Percentiles rank a stretch among this genome's conserved stretches.
Conservation (phyloP, 441 rosid species). For the Adansonia madagascariensis region DNA sequence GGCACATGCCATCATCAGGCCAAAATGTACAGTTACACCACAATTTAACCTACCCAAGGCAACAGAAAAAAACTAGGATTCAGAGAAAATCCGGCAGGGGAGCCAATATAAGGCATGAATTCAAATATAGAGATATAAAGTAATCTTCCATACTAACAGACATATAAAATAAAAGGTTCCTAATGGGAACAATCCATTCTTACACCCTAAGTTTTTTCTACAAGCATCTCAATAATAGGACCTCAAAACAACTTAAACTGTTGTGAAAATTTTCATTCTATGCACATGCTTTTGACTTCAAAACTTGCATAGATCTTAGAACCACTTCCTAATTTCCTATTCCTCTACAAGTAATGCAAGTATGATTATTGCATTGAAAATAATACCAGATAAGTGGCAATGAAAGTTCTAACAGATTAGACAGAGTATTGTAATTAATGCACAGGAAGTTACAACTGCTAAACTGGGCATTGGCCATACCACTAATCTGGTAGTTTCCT, state of each 20-base stretch:
- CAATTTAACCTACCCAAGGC: conserved; percentile 65
- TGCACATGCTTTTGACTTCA: not conserved
- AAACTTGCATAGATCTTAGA: not conserved
- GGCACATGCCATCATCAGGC: conserved; percentile 99
- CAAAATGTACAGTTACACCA: conserved; percentile 98
- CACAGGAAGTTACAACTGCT: not conserved
- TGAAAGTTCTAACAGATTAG: not conserved
- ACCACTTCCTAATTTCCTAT: conserved; percentile 3
- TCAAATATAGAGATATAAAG: not conserved
- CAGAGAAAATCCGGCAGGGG: not conserved
- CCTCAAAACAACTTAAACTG: not conserved
- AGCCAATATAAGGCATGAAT: not conserved
- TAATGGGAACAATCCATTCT: not conserved
- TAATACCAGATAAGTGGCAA: not conserved
- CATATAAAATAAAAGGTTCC: not conserved
- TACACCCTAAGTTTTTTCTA: not conserved
- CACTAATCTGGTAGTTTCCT: not conserved
- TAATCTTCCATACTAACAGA: not conserved
- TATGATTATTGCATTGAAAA: not conserved
- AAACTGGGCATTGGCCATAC: not conserved
- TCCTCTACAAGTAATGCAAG: not conserved
- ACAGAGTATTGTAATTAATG: not conserved
- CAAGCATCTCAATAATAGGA: not conserved
- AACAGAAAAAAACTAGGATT: not conserved
- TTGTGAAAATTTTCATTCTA: not conserved